Conservation (phyloP, 345 rosid genomes). For the Euphorbia tirucalli region DNA sequence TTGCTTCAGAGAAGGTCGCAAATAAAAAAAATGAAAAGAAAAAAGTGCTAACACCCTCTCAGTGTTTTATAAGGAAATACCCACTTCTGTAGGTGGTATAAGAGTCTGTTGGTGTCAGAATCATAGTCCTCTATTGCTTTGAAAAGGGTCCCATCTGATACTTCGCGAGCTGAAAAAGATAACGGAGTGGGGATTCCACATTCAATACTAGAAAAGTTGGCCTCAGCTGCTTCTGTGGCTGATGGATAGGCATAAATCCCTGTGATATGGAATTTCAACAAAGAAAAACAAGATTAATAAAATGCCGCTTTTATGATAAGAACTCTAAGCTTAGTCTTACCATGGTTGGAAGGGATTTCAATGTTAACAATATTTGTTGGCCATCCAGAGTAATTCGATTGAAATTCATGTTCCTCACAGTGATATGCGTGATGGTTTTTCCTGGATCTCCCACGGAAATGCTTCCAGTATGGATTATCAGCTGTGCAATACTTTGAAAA, state of each 20-base stretch:
- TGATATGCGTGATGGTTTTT: slow-evolving; percentile 59
- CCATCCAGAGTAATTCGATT: slow-evolving; percentile 86
- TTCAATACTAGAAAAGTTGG: slow-evolving; percentile 76
- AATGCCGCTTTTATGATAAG: slow-evolving; percentile 14
- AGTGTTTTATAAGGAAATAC: slow-evolving; percentile 19
- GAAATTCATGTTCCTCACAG: slow-evolving; percentile 77
- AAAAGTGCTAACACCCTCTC: background rate
- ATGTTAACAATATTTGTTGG: slow-evolving; percentile 89
- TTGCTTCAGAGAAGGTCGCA: background rate
- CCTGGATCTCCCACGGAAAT: slow-evolving; percentile 56
- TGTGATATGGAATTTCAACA: slow-evolving; percentile 30
- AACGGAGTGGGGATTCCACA: slow-evolving; percentile 85
- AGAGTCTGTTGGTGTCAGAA: slow-evolving; percentile 83
- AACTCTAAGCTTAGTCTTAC: slow-evolving; percentile 37
- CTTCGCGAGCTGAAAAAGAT: slow-evolving; percentile 94
- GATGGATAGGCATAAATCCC: slow-evolving; percentile 71
- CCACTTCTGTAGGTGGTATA: slow-evolving; percentile 76
- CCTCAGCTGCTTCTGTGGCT: slow-evolving; percentile 48
- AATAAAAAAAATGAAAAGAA: background rate
- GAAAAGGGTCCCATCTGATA: slow-evolving; percentile 93
- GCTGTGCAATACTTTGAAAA: slow-evolving; percentile 80
- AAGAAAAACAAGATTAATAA: slow-evolving; percentile 18
- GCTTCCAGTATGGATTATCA: slow-evolving; percentile 67
- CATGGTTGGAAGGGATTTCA: slow-evolving; percentile 78
- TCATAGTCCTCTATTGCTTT: slow-evolving; percentile 94